phyloP scores from a whole-genome alignment of 805 yeast genomes.

The Suhomyces kilbournensis region DNA sequence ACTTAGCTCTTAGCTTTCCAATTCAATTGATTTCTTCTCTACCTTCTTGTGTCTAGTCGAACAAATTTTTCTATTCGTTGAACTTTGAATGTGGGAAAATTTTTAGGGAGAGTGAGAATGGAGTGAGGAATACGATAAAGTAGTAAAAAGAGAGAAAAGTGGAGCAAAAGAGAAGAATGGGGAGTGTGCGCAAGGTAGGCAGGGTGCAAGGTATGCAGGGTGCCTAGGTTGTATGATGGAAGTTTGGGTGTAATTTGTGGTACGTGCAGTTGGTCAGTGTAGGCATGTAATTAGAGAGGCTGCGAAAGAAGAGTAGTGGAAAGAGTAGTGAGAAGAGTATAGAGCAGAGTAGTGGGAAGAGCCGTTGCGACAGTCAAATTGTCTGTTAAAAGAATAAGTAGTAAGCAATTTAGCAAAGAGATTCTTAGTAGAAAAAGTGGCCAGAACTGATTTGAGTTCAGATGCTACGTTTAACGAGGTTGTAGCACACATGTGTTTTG shows the following conservation, averaged over 20 bases:
- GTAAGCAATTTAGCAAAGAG: neutral
- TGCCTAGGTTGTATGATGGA: neutral
- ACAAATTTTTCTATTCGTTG: conserved; percentile 1
- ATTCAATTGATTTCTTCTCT: neutral
- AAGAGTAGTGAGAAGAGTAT: no score
- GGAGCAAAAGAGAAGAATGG: neutral
- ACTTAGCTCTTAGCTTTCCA: neutral
- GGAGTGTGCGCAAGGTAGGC: neutral
- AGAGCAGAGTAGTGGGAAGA: neutral
- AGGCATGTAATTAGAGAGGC: neutral
- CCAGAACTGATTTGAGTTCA: neutral
- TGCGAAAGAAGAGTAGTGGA: neutral
- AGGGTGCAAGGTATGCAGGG: neutral
- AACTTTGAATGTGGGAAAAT: conserved; percentile 2
- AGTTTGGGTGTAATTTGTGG: neutral
- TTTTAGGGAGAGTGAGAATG: neutral
- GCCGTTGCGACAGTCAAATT: no score
- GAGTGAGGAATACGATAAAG: neutral
- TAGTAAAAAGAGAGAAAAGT: neutral
- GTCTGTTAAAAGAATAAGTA: no score
- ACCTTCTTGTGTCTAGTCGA: neutral
- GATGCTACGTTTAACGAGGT: neutral
- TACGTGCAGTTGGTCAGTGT: neutral
- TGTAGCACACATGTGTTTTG: neutral
- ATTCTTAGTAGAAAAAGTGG: no score